phyloP scores from a whole-genome alignment of 2,329 filamentous ascomycete genomes.

The Eurotiales sp. region DNA sequence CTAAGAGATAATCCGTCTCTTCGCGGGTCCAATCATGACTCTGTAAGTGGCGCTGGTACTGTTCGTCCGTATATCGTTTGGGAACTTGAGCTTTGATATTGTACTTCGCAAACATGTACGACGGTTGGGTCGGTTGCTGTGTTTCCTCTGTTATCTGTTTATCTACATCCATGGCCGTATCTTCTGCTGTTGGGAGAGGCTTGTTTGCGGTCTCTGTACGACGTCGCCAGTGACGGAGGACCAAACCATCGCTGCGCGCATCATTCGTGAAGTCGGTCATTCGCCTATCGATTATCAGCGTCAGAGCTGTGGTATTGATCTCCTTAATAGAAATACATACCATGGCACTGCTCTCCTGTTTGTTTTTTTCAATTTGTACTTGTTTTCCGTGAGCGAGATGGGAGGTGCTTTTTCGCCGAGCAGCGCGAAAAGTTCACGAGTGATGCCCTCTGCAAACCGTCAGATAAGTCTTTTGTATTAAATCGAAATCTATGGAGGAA shows the following conservation, averaged over 20 bases:
- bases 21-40: constrained; percentile 81
- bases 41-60: constrained; percentile 73
- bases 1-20: constrained; percentile 88
- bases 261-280: constrained; percentile 70
- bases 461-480: constrained; percentile 11
- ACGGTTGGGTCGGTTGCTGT: constrained; percentile 37
- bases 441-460: constrained; percentile 42
- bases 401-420: constrained; percentile 51
- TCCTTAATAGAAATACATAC: constrained; percentile 42
- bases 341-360: constrained; percentile 42
- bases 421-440: constrained; percentile 48
- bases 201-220: constrained; percentile 50
- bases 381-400: constrained; percentile 50
- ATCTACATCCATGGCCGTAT: constrained; percentile 33
- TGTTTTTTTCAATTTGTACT: constrained; percentile 50
- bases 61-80: constrained; percentile 72
- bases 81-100: constrained; percentile 77
- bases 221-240: constrained; percentile 76
- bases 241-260: constrained; percentile 67
- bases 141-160: constrained; percentile 36
- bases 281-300: constrained; percentile 52
- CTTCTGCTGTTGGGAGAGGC: constrained; percentile 32
- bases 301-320: constrained; percentile 52
- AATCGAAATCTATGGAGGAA: constrained; percentile 2
- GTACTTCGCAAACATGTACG: constrained; percentile 73